Percentiles rank a stretch among this genome's conserved stretches.
Evolutionary conservation across 2,329 filamentous ascomycete species (phyloP).

Genomic region (Didymella arachidicola): DNA sequence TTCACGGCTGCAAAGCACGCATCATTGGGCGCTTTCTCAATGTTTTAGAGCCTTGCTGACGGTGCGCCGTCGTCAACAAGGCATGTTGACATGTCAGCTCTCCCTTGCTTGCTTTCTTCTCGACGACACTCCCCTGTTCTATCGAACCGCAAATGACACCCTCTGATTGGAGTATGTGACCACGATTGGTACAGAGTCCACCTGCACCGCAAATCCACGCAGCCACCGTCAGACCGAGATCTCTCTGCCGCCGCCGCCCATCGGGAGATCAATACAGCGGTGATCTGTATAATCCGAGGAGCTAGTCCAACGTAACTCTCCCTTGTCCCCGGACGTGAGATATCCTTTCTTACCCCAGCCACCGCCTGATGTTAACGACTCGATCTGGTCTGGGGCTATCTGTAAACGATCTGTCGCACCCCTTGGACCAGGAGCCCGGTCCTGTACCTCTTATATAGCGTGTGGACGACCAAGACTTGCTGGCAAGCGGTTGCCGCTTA

Average conservation of each 20-base stretch:
- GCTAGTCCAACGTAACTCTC: slow-evolving; percentile 42
- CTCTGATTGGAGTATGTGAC: slow-evolving; percentile 16
- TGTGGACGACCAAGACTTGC: slow-evolving; percentile 35
- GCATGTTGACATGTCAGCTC: slow-evolving; percentile 42
- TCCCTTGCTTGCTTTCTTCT: slow-evolving; percentile 45
- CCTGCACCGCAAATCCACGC: slow-evolving; percentile 28
- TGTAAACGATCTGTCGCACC: slow-evolving; percentile 49
- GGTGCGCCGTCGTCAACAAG: slow-evolving; percentile 33
- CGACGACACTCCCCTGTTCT: slow-evolving; percentile 34
- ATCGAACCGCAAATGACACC: slow-evolving; percentile 17
- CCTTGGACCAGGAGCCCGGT: slow-evolving; percentile 37
- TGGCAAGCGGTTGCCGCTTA: slow-evolving; percentile 37
- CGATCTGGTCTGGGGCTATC: slow-evolving; percentile 28
- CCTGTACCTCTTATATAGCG: slow-evolving; percentile 46
- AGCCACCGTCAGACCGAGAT: slow-evolving; percentile 37
- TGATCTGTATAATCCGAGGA: slow-evolving; percentile 39
- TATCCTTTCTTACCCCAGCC: slow-evolving; percentile 17
- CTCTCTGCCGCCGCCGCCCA: slow-evolving; percentile 33
- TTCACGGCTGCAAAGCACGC: slow-evolving; percentile 36
- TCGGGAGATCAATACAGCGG: slow-evolving; percentile 36
- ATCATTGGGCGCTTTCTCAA: slow-evolving; percentile 33
- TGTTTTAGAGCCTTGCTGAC: slow-evolving; percentile 43
- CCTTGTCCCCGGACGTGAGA: slow-evolving; percentile 14
- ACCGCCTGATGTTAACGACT: slow-evolving; percentile 23
- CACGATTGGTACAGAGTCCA: slow-evolving; percentile 35